A percentile compares a stretch with the other conserved stretches of the same genome.
These are phyloP conservation scores for Exophiala sp. DNA, from an alignment of 2,329 filamentous ascomycete genomes.

Conservation along the genomic window DNA sequence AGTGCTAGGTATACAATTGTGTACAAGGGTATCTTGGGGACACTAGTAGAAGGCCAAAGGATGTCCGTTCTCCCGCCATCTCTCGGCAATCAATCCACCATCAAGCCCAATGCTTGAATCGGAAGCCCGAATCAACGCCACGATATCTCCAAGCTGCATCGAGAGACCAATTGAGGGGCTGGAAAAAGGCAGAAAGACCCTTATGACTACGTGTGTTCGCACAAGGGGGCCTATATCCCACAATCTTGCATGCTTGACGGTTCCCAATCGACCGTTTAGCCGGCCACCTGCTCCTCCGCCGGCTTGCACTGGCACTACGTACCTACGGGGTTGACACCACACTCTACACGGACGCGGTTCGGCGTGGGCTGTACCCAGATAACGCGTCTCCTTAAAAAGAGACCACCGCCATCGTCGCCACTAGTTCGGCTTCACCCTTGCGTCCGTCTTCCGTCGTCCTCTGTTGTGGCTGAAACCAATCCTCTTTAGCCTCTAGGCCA, in stretches of 20 bases:
- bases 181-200: no score
- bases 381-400: background rate
- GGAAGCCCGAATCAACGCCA: background rate
- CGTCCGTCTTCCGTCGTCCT: conserved; percentile 6
- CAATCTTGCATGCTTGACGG: background rate
- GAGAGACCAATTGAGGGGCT: background rate
- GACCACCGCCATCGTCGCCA: background rate
- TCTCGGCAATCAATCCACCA: background rate
- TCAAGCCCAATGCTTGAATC: background rate
- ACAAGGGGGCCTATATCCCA: background rate
- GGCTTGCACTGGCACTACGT: no score
- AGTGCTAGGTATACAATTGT: background rate
- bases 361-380: background rate
- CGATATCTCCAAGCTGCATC: background rate
- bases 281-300: no score
- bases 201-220: no score
- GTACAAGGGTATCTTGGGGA: background rate
- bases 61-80: background rate
- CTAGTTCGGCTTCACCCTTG: conserved; percentile 12
- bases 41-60: background rate
- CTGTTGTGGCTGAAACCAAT: background rate
- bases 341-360: background rate
- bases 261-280: background rate
- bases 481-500: background rate
- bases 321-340: no score